Percentiles rank a stretch among this genome's conserved stretches.
Conservation (phyloP, 2,329 filamentous ascomycete genomes). For the Calonectria hongkongensis region DNA sequence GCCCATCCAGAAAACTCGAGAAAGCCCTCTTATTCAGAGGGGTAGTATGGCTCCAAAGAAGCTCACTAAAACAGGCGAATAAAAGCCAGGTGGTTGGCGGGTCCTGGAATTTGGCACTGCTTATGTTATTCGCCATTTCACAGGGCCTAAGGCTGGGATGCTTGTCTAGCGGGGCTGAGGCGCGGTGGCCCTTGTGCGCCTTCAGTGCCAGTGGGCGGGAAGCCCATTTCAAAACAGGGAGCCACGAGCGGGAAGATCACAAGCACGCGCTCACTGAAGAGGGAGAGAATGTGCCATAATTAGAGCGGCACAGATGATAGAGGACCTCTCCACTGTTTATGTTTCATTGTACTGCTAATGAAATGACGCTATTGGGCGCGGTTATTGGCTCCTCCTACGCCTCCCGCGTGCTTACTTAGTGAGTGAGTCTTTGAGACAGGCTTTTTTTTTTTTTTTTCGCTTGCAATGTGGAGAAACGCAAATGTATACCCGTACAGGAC, state of each 20-base stretch:
- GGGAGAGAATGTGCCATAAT: neutral
- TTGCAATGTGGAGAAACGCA: constrained; percentile 13
- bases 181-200: neutral
- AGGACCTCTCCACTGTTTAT: constrained; percentile 9
- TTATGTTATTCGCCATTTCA: neutral
- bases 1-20: too few species aligned
- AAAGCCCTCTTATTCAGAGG: neutral
- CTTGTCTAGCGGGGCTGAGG: constrained; percentile 31
- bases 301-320: neutral
- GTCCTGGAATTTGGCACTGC: neutral
- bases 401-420: constrained; percentile 13
- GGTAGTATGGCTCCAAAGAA: neutral
- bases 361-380: constrained; percentile 11
- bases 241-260: neutral
- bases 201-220: constrained; percentile 1
- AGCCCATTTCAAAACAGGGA: constrained; percentile 12
- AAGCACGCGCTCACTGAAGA: neutral
- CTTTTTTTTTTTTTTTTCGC: constrained; percentile 8
- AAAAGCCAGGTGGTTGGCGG: neutral
- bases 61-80: constrained; percentile 7
- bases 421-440: neutral
- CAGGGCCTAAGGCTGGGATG: constrained; percentile 21
- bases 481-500: constrained; percentile 4
- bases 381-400: constrained; percentile 11
- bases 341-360: neutral